These are phyloP conservation scores for Heliamphora exappendiculata DNA, from an alignment of 148 eudicot species.

Conservation along the genomic window DNA sequence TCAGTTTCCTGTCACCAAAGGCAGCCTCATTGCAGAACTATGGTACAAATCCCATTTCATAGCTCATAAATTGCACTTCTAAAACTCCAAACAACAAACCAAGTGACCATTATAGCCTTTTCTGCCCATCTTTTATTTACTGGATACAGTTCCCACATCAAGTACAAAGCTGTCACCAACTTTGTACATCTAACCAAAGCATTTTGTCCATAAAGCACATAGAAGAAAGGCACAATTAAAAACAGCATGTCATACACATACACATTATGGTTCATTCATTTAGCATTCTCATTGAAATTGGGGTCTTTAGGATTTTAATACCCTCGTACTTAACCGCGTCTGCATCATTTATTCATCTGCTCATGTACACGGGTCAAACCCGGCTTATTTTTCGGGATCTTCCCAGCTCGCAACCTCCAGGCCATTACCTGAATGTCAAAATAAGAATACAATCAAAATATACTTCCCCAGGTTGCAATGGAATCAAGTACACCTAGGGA, in stretches of 20 bases:
- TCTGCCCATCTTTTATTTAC: no score
- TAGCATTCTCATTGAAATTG: not conserved
- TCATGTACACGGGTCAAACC: not conserved
- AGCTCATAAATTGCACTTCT: no score
- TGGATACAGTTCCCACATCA: not conserved
- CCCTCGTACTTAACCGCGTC: not conserved
- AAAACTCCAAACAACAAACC: no score
- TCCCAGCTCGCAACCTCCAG: slow-evolving; percentile 55
- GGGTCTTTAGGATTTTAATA: not conserved
- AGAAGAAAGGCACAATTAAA: not conserved
- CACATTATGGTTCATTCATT: not conserved
- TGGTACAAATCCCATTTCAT: no score
- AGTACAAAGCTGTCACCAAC: not conserved
- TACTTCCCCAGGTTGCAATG: not conserved
- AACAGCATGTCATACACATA: not conserved
- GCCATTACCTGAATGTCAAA: slow-evolving; percentile 61
- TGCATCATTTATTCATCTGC: not conserved
- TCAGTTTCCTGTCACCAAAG: no score
- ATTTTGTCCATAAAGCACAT: not conserved
- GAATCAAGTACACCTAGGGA: not conserved
- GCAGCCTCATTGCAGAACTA: no score
- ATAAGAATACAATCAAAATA: not conserved
- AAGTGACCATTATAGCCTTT: no score
- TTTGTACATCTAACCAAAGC: not conserved
- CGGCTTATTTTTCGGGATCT: slow-evolving; percentile 17